Conservation (phyloP, 441 rosid species). For the Syzygium syzygioides region DNA sequence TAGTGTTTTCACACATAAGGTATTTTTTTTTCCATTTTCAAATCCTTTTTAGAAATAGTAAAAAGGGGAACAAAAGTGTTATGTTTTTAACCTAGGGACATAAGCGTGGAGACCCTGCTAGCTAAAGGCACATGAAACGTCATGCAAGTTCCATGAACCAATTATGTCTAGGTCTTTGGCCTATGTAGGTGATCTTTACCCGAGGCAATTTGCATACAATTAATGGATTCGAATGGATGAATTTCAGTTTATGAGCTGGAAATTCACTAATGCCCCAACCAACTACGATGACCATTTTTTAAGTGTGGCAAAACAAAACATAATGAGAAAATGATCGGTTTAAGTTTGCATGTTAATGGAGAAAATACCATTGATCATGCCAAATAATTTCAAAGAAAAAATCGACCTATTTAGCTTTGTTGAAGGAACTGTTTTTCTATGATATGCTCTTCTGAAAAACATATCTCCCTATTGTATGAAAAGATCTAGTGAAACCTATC, state of each 20-base stretch:
- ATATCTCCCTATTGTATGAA: background rate
- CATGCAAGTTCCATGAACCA: background rate
- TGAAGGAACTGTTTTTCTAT: background rate
- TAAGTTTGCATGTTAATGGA: background rate
- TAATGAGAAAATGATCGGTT: background rate
- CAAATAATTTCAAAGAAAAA: background rate
- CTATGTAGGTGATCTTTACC: background rate
- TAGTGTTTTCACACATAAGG: background rate
- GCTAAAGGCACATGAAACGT: background rate
- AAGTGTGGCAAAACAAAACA: background rate
- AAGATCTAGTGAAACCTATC: background rate
- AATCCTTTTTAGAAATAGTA: background rate
- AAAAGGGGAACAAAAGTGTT: background rate
- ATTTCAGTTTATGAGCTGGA: background rate
- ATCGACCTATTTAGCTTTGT: background rate
- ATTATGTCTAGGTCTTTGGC: background rate
- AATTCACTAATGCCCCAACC: background rate
- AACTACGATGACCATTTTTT: background rate
- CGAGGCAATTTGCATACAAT: background rate
- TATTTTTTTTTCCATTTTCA: background rate
- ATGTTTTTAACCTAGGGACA: background rate
- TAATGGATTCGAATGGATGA: background rate
- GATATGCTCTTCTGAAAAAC: background rate
- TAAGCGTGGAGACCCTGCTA: fast-evolving
- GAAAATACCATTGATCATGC: background rate